Percentiles rank a stretch among this genome's conserved stretches.
Conservation (phyloP, 2,329 filamentous ascomycete genomes). For the Drechslerella coelobrocha region DNA sequence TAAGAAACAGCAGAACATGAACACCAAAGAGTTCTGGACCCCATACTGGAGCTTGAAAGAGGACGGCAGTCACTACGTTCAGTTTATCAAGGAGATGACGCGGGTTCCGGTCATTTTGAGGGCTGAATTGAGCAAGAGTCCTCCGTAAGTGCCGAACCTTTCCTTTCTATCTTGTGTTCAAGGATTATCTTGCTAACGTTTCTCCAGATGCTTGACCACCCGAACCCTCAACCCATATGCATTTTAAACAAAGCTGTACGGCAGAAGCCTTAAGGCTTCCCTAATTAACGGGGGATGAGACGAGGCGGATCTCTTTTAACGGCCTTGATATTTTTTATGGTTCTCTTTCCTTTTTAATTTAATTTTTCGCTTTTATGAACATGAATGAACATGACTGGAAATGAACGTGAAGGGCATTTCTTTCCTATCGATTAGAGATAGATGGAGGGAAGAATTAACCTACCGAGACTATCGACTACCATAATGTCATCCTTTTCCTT, state of each 20-base stretch:
- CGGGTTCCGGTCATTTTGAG: slow-evolving; percentile 96
- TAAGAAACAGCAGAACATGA: slow-evolving; percentile 69
- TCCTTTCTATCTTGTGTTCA: neutral
- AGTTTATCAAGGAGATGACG: slow-evolving; percentile 98
- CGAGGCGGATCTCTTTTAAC: slow-evolving; percentile 51
- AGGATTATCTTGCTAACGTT: slow-evolving; percentile 58
- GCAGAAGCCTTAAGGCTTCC: slow-evolving; percentile 53
- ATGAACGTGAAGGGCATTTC: slow-evolving; percentile 54
- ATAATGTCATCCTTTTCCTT: slow-evolving; percentile 11
- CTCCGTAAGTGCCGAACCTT: slow-evolving; percentile 76
- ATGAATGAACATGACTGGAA: slow-evolving; percentile 56
- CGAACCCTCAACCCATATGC: slow-evolving; percentile 82
- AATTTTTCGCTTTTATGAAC: slow-evolving; percentile 55
- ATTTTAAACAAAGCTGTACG: slow-evolving; percentile 58
- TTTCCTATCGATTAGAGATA: slow-evolving; percentile 49
- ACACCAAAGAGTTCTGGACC: slow-evolving; percentile 87
- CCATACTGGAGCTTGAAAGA: slow-evolving; percentile 88
- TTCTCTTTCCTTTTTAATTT: slow-evolving; percentile 52
- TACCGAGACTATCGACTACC: slow-evolving; percentile 16
- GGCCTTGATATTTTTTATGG: slow-evolving; percentile 53
- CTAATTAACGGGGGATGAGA: slow-evolving; percentile 24
- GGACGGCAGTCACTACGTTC: slow-evolving; percentile 93
- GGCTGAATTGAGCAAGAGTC: slow-evolving; percentile 97
- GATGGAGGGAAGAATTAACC: slow-evolving; percentile 30
- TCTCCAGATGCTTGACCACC: slow-evolving; percentile 76